phyloP scores from a whole-genome alignment of 169 alveolate species.

The Ichthyophthirius multifiliis region DNA sequence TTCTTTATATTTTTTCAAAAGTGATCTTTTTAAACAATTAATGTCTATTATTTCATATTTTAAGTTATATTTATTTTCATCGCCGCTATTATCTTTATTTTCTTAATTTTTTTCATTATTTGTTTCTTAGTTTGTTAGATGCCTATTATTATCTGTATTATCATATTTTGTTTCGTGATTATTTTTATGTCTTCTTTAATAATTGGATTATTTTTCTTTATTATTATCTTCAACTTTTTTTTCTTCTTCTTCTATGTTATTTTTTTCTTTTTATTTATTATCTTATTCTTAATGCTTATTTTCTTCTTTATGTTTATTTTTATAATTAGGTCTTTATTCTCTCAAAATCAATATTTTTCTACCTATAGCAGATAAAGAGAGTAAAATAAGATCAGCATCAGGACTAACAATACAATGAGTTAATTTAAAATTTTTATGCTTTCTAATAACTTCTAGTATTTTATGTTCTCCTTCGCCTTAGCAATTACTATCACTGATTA shows the following conservation, averaged over 20 bases:
- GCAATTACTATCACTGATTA: conserved; percentile 95
- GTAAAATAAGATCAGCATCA: conserved; percentile 99
- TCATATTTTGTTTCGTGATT: too few relatives aligned
- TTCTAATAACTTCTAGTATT: conserved; percentile 94
- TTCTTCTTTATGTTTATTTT: not conserved
- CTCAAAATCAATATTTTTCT: conserved; percentile 92
- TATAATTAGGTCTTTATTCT: conserved; percentile 84
- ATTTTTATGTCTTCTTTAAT: too few relatives aligned
- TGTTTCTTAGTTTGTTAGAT: conserved; percentile 92
- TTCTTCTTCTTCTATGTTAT: too few relatives aligned
- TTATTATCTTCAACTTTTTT: too few relatives aligned
- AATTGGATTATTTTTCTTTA: too few relatives aligned
- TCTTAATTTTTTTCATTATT: not conserved
- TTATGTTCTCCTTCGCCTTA: conserved; percentile 99
- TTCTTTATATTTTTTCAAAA: conserved; percentile 35
- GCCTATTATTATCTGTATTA: too few relatives aligned
- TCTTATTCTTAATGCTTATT: conserved; percentile 27
- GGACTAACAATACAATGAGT: conserved; percentile 98
- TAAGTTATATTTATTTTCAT: conserved; percentile 67
- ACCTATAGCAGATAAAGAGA: conserved; percentile 95
- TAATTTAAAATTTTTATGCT: conserved; percentile 88
- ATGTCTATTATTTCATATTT: conserved; percentile 43
- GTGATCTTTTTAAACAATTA: conserved; percentile 40
- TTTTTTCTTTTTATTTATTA: conserved; percentile 86
- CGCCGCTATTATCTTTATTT: not conserved